These are phyloP conservation scores for Fomitopsis pinicola DNA, from an alignment of 1,284 basidiomycete genomes.

Conservation along the genomic window DNA sequence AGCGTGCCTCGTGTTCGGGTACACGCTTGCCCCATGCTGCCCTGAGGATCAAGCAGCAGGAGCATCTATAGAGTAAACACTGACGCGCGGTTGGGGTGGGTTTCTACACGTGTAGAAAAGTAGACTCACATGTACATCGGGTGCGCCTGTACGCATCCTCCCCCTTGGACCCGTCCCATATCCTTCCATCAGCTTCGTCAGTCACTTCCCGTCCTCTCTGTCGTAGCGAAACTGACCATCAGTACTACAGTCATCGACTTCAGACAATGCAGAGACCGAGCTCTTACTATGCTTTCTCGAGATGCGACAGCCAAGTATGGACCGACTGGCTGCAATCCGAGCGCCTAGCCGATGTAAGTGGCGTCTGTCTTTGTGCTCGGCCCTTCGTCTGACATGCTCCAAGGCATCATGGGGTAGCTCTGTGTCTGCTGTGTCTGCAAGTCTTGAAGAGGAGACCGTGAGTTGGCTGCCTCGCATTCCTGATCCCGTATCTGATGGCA, in stretches of 20 bases:
- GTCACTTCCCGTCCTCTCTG: constrained; percentile 11
- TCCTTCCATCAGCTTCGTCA: constrained; percentile 16
- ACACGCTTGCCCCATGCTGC: constrained; percentile 24
- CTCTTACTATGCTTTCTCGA: constrained; percentile 19
- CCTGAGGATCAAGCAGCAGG: constrained; percentile 10
- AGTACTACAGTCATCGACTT: background rate
- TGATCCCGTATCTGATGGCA: background rate
- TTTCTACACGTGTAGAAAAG: constrained; percentile 19
- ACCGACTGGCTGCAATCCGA: constrained; percentile 24
- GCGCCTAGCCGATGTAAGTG: constrained; percentile 20
- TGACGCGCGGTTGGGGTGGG: constrained; percentile 18
- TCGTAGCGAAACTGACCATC: constrained; percentile 1
- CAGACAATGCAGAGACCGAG: constrained; percentile 21
- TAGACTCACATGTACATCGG: constrained; percentile 11
- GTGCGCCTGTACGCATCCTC: constrained; percentile 14
- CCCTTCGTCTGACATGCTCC: background rate
- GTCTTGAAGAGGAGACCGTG: constrained; percentile 13
- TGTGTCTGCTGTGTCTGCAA: constrained; percentile 12
- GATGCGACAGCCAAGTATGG: constrained; percentile 19
- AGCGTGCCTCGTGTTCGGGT: constrained; percentile 22
- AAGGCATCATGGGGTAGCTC: constrained; percentile 22
- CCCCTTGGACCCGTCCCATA: constrained; percentile 14
- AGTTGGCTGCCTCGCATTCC: background rate
- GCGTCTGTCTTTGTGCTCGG: background rate
- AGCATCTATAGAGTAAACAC: constrained; percentile 13